phyloP scores from a whole-genome alignment of 2,329 filamentous ascomycete species.

The Aspergillus sergii region DNA sequence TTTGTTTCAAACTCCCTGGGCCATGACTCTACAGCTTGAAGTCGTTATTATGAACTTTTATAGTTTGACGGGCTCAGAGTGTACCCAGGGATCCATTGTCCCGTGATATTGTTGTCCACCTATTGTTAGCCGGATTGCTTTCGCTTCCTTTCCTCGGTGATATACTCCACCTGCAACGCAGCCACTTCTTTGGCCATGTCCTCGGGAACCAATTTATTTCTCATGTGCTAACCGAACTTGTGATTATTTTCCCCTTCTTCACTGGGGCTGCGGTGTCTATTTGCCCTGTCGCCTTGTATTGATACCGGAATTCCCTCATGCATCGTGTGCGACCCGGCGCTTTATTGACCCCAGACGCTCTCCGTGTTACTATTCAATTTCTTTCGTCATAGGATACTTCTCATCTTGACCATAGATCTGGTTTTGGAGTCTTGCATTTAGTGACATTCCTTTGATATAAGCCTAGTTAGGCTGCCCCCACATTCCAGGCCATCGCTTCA shows the following conservation, averaged over 20 bases:
- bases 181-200: background rate
- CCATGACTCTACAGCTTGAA: background rate
- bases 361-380: background rate
- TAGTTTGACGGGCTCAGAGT: background rate
- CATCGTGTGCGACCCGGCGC: background rate
- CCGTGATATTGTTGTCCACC: background rate
- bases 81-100: background rate
- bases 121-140: background rate
- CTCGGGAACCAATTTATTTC: background rate
- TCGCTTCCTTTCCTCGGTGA: background rate
- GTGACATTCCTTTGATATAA: constrained; percentile 8
- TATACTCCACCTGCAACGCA: background rate
- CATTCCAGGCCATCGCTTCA: constrained; percentile 22
- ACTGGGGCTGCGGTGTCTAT: background rate
- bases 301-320: background rate
- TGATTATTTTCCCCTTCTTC: background rate
- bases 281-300: background rate
- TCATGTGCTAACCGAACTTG: background rate
- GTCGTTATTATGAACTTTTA: background rate
- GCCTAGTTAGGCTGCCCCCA: constrained; percentile 12
- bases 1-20: constrained; percentile 5
- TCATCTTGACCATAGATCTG: background rate
- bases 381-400: background rate
- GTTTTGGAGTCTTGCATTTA: background rate
- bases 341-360: background rate